Evolutionary conservation across 2,329 filamentous ascomycete species (phyloP).

Genomic region (Colletotrichum eremochloae): DNA sequence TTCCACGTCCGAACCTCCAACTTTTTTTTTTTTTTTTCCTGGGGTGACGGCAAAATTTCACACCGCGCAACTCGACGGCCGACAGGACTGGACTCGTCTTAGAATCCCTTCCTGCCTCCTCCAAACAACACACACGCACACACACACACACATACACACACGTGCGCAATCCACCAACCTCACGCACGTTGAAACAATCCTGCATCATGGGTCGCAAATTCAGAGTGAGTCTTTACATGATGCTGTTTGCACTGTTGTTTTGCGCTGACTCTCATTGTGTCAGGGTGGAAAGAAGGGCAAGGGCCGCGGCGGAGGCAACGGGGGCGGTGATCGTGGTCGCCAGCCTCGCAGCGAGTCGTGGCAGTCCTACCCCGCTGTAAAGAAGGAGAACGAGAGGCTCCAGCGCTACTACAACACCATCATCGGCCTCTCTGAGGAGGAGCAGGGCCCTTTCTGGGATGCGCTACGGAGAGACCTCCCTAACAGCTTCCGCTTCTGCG

Average conservation of each 20-base stretch:
- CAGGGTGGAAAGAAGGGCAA: constrained; percentile 39
- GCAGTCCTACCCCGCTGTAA: constrained; percentile 68
- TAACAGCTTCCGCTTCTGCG: constrained; percentile 98
- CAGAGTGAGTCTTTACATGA: constrained; percentile 23
- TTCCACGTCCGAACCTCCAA: constrained; percentile 25
- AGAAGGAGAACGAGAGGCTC: constrained; percentile 86
- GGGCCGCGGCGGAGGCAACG: constrained; percentile 29
- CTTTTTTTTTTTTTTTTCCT: constrained; percentile 23
- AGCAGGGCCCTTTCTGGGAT: constrained; percentile 86
- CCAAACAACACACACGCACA: constrained; percentile 7
- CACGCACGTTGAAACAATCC: constrained; percentile 24
- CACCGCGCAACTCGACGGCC: constrained; percentile 28
- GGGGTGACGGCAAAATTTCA: constrained; percentile 38
- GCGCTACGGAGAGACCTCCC: constrained; percentile 87
- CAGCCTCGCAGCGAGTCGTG: constrained; percentile 42
- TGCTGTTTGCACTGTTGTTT: background rate
- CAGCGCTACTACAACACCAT: constrained; percentile 89
- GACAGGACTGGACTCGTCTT: constrained; percentile 6
- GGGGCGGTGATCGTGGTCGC: constrained; percentile 31
- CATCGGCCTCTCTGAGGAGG: constrained; percentile 80
- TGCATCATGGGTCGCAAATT: constrained; percentile 40
- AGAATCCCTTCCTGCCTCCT: constrained; percentile 2
- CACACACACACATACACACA: constrained; percentile 5
- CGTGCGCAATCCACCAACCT: constrained; percentile 23
- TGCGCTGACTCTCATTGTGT: constrained; percentile 6